Evolutionary conservation across 441 rosid genomes (phyloP).

Genomic region (Brassica balearica): DNA sequence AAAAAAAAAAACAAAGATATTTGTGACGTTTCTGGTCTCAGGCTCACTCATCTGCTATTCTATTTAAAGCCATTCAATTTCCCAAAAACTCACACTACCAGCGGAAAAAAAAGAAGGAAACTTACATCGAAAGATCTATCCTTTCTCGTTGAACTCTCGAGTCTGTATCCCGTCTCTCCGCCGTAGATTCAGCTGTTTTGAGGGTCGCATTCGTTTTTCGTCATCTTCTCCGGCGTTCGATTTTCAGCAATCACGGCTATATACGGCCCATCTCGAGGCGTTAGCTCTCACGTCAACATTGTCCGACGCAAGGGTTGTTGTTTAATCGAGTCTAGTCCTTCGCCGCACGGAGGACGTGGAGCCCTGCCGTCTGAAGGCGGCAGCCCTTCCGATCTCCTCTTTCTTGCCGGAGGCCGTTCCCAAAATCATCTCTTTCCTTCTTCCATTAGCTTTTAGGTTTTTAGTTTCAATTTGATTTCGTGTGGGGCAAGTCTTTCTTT

Average conservation of each 20-base stretch:
- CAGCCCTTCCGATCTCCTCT: constrained; percentile 98
- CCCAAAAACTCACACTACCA: constrained; percentile 27
- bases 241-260: constrained; percentile 97
- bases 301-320: constrained; percentile 83
- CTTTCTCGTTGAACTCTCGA: background rate
- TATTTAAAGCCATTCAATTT: constrained; percentile 40
- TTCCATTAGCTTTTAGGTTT: constrained; percentile 33
- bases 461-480: background rate
- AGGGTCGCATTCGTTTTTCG: constrained; percentile 21
- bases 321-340: constrained; percentile 79
- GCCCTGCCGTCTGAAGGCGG: constrained; percentile 99
- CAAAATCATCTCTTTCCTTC: constrained; percentile 13
- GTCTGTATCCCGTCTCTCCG: background rate
- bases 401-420: constrained; percentile 88
- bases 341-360: constrained; percentile 99
- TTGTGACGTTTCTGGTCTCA: background rate
- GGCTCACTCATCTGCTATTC: constrained; percentile 43
- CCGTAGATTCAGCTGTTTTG: constrained; percentile 33
- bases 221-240: constrained; percentile 29
- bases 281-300: constrained; percentile 69
- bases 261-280: constrained; percentile 58
- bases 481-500: background rate
- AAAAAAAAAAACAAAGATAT: too few species aligned
- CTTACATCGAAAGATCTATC: constrained; percentile 17
- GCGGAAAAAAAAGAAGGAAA: background rate